Base-by-base conservation (phyloP, 208 protist genomes). In the Wallacemonas sp. region DNA sequence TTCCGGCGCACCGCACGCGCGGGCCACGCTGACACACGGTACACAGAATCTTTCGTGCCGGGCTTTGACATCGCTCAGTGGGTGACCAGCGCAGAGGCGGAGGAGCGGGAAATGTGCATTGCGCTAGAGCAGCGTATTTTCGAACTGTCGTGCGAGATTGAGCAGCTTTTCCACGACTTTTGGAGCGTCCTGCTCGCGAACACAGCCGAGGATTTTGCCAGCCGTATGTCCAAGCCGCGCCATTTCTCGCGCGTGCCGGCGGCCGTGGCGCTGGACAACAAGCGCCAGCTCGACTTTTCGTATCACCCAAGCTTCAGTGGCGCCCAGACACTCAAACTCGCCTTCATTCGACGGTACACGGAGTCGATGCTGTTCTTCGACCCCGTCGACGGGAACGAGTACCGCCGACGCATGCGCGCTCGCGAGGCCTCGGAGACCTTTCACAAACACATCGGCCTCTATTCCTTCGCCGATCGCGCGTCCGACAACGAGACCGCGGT, bases 161-260 rank as follows among this genome's bases (percentile, higher is more conserved):
- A 90, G 49, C 61, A 74, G 16, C 27, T 92, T 6, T 76, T 94
- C 44, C 32, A 72, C 48, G 47, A 78, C 38, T 94, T 90, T 62
- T 71, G 64, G 30, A 73, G 61, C 11, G 61, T 81, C 26, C 69
- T 94, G 2, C 65, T 92, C 74, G 36, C 52, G 17, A 73, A 79
- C 23, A 70, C 62, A n/a, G 85, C 82, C 54, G 81, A 85, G 63
- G 43, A 64, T 21, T 46, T 85, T 12, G 66, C 54, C 29, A 60
- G 46, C 4, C 73, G 83, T 6, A 34, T 52, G 23, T 62, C 71
- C 34, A 62, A 67, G 23, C 69, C 69, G 8, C 65, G 30, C 12
- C 72, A 80, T 19, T 76, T 71, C 44, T 79, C 68, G 68, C 56
- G 68, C 65, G 44, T 77, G 58, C 65, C 78, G 62, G 47, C 70